Conservation (phyloP, 176 grass and related monocot species). For the Raddia guianensis region DNA sequence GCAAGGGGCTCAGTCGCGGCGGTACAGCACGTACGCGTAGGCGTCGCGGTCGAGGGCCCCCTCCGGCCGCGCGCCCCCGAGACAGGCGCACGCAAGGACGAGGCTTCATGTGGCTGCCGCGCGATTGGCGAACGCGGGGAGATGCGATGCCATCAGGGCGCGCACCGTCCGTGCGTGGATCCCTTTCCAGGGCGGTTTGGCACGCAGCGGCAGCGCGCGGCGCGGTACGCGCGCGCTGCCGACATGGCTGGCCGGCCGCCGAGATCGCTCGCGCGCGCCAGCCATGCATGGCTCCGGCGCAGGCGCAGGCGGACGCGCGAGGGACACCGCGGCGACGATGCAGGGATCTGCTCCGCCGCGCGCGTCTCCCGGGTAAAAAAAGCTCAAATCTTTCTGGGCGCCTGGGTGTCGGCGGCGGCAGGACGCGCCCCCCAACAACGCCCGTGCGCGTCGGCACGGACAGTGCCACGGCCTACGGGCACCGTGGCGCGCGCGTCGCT, state of each 20-base stretch:
- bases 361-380: neutral
- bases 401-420: too few species aligned
- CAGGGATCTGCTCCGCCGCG: neutral
- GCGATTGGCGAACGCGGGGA: neutral
- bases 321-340: neutral
- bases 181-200: neutral
- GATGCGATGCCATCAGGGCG: neutral
- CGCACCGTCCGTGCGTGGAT: too few species aligned
- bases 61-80: neutral
- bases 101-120: neutral
- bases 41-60: neutral
- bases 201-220: neutral
- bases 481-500: too few species aligned
- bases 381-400: neutral
- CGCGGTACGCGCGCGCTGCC: neutral
- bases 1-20: neutral
- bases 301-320: too few species aligned
- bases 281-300: too few species aligned
- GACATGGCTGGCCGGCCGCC: neutral
- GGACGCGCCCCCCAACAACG: too few species aligned
- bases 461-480: too few species aligned
- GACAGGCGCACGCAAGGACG: neutral
- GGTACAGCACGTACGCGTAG: neutral
- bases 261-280: neutral
- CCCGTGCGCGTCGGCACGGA: too few species aligned